Conservation (phyloP, 2,329 filamentous ascomycete species). For the Byssothecium circinans region DNA sequence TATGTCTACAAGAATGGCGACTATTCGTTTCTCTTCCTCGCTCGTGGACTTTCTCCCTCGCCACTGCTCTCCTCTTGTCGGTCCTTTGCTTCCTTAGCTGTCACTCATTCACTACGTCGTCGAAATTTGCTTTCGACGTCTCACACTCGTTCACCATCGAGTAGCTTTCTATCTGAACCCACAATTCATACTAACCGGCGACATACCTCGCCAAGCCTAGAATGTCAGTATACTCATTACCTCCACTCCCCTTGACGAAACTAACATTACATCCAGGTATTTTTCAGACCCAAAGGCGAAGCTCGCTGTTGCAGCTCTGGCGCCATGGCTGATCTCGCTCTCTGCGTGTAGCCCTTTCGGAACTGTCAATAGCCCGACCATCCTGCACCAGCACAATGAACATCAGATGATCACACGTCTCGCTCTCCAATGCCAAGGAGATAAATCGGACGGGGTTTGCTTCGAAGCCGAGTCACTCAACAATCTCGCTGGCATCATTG, state of each 20-base stretch:
- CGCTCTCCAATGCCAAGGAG: constrained; percentile 20
- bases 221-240: not conserved
- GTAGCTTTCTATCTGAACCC: too few relatives aligned
- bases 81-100: not conserved
- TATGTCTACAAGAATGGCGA: not conserved
- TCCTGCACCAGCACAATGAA: constrained; percentile 28
- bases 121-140: not conserved
- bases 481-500: constrained; percentile 24
- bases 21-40: not conserved
- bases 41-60: not conserved
- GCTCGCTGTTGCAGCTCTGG: not conserved
- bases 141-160: not conserved
- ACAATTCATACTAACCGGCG: too few relatives aligned
- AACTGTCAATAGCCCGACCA: constrained; percentile 25
- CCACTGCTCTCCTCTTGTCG: not conserved
- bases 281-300: not conserved
- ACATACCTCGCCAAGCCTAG: too few relatives aligned
- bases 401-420: constrained; percentile 27
- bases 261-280: not conserved
- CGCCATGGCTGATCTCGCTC: not conserved
- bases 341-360: constrained; percentile 12
- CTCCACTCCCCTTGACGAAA: not conserved
- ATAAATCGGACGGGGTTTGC: constrained; percentile 22
- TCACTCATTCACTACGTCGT: not conserved
- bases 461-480: constrained; percentile 24